These are phyloP conservation scores for Arabidopsis suecica DNA, from an alignment of 345 rosid genomes.

Conservation along the genomic window DNA sequence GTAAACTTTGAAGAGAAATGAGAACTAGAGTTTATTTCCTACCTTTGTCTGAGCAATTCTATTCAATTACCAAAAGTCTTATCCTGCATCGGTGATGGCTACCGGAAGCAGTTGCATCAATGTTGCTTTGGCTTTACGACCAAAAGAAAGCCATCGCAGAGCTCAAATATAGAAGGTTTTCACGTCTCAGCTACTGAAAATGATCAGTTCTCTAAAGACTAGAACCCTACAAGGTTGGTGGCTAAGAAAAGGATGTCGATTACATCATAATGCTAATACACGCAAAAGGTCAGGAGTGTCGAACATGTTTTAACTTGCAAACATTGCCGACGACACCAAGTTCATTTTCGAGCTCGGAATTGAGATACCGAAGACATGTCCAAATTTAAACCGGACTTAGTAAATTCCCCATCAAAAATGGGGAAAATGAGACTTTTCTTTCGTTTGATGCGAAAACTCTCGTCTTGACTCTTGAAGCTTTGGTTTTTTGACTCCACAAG, in stretches of 20 bases:
- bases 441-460: no score
- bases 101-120: background rate
- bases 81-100: background rate
- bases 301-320: background rate
- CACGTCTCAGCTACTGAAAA: background rate
- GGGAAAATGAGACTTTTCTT: background rate
- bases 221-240: slow-evolving; percentile 11
- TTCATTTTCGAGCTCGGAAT: slow-evolving; percentile 7
- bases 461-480: background rate
- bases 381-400: background rate
- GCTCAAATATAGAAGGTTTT: background rate
- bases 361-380: background rate
- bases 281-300: no score
- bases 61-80: background rate
- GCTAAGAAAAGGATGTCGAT: slow-evolving; percentile 10
- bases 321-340: background rate
- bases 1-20: slow-evolving; percentile 47
- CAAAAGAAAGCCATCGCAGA: background rate
- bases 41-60: background rate
- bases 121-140: slow-evolving; percentile 27
- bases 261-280: background rate
- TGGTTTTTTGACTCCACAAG: background rate
- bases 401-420: background rate
- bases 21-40: slow-evolving; percentile 16
- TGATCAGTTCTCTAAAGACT: background rate